A percentile compares a stretch with the other conserved stretches of the same genome.
These are phyloP conservation scores for Prunus kanzakura DNA, from an alignment of 306 rosid genomes.

Conservation along the genomic window DNA sequence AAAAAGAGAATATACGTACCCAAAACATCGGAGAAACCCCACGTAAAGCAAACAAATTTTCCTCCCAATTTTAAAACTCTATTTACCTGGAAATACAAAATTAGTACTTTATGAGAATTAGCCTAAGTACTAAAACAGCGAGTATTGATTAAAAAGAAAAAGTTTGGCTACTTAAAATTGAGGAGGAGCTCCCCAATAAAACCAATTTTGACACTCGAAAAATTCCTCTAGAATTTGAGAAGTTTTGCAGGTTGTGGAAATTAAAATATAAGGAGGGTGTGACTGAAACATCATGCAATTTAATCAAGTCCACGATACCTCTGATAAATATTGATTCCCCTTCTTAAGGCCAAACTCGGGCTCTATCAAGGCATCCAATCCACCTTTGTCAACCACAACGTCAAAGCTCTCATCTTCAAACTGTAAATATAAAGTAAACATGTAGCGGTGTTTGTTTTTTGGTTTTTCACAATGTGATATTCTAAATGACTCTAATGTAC, in stretches of 20 bases:
- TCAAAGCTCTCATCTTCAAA: constrained; percentile 51
- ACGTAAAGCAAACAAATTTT: constrained; percentile 78
- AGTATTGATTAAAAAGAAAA: too few relatives aligned
- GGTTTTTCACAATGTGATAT: too few relatives aligned
- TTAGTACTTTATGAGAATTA: not conserved
- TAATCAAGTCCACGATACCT: constrained; percentile 40
- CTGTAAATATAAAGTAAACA: constrained; percentile 28
- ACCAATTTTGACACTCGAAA: too few relatives aligned
- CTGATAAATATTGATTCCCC: constrained; percentile 68
- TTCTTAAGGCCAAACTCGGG: constrained; percentile 75
- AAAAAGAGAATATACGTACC: constrained; percentile 37
- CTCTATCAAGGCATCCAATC: constrained; percentile 95
- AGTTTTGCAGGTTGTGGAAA: too few relatives aligned
- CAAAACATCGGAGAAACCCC: constrained; percentile 78
- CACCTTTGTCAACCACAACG: constrained; percentile 87
- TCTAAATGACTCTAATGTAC: too few relatives aligned
- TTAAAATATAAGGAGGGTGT: too few relatives aligned
- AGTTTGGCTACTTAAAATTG: too few relatives aligned
- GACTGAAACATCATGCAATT: not conserved
- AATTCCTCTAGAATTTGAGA: too few relatives aligned
- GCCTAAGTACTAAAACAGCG: not conserved
- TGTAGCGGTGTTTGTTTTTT: too few relatives aligned
- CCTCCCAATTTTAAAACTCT: constrained; percentile 74
- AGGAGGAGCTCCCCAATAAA: too few relatives aligned
- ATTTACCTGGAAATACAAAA: constrained; percentile 50